Base-by-base conservation (phyloP, 2,329 filamentous ascomycete species). In the Curvularia verruculosa region DNA sequence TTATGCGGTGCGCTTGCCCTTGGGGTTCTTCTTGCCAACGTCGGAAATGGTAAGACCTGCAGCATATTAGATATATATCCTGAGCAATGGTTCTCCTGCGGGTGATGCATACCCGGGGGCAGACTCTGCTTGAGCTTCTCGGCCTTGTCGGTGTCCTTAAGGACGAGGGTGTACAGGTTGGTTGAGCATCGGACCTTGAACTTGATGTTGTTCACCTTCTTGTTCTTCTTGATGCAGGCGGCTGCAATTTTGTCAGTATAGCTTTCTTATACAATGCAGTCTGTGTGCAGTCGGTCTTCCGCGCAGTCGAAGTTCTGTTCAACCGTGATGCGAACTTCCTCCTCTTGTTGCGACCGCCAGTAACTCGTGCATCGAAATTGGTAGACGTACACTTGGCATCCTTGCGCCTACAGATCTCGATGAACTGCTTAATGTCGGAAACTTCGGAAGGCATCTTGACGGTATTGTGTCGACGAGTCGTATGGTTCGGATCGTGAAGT, bases 61-160 rank as follows among this genome's bases (percentile, higher is more conserved):
- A 3, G 4, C 15, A 10, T 34, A 41, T 67, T 56, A 63, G 63
- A 58, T 39, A 23, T 52, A 24, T 21, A 37, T 39, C 29, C 40
- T 46, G 37, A 34, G 12, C 3, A 3, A 15, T 26, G 18, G 40
- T 46, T 23, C 34, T 18, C 40, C 5, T 31, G 12, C 43, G 13
- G 46, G 26, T 23, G 3, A 15, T 48, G 51, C 92, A 77, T 93
- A 99, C 95, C 91, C 75, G 95, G 96, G 77, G 95, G 96, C 68
- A 99, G 87, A 81, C 88, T 92, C 88, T 98, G 94, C 92, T 97
- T 98, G 74, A 99, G 89, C 91, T 99, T 99, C 86, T 98, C 95
- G 82, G 94, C 96, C 91, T 98, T 98, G 80, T 97, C 95, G 78
- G 88, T 87, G 84, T 99, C 95, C 89, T 96, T 97, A 77, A 99